Conservation (phyloP, 2,329 filamentous ascomycete species). For the Westerdykella sp. region DNA sequence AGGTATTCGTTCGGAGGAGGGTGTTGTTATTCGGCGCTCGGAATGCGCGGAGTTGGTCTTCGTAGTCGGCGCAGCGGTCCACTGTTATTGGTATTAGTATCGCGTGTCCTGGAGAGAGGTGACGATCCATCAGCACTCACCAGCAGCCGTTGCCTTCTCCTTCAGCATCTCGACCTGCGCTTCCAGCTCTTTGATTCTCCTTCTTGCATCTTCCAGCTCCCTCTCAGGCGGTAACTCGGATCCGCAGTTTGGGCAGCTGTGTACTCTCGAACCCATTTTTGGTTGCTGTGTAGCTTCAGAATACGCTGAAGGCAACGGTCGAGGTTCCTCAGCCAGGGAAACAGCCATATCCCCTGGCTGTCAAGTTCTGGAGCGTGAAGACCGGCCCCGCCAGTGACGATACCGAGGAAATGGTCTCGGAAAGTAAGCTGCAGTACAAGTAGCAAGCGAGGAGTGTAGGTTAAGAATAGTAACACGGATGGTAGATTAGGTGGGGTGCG, state of each 20-base stretch:
- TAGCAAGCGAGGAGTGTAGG: no score
- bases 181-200: constrained; percentile 53
- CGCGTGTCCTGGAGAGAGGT: constrained; percentile 2
- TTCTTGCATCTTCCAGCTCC: constrained; percentile 16
- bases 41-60: constrained; percentile 64
- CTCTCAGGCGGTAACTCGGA: constrained; percentile 11
- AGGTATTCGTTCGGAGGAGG: constrained; percentile 18
- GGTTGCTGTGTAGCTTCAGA: no score
- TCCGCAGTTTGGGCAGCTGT: constrained; percentile 32
- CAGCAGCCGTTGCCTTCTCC: constrained; percentile 60
- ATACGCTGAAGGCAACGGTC: no score
- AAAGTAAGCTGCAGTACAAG: no score
- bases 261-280: constrained; percentile 9
- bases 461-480: no score
- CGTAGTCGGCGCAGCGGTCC: constrained; percentile 65
- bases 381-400: no score
- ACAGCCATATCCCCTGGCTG: background rate
- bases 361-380: constrained; percentile 3
- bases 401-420: no score
- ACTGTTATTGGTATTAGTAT: constrained; percentile 30
- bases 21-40: constrained; percentile 5
- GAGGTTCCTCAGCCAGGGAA: no score
- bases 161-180: constrained; percentile 64
- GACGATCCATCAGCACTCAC: constrained; percentile 34
- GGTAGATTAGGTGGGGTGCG: no score